Conservation (phyloP, 257 asterid species). For the Handroanthus guayacan region DNA sequence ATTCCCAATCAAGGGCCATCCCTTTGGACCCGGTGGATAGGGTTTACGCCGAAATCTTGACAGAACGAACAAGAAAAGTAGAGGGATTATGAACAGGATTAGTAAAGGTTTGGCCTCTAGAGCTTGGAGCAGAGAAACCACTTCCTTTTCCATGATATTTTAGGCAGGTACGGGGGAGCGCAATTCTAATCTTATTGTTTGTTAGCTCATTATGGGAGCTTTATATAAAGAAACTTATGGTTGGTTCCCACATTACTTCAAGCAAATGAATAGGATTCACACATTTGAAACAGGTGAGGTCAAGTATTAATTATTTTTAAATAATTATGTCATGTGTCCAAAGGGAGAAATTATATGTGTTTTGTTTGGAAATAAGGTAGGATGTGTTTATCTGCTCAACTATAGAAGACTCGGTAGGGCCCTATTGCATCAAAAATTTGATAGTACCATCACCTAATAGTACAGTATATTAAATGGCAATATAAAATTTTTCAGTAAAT, state of each 20-base stretch:
- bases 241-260: not conserved
- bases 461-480: too few species aligned
- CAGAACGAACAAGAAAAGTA: conserved; percentile 31
- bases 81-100: conserved; percentile 42
- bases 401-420: too few species aligned
- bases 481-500: too few species aligned
- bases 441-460: too few species aligned
- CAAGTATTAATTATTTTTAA: not conserved
- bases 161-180: not conserved
- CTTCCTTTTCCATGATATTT: conserved; percentile 34
- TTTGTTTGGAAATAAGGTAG: conserved; percentile 5
- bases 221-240: conserved; percentile 17
- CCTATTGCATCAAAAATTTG: too few species aligned
- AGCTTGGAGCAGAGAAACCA: conserved; percentile 30
- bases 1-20: conserved; percentile 87
- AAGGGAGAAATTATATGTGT: not conserved
- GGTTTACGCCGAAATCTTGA: conserved; percentile 51
- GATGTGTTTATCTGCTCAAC: conserved; percentile 1
- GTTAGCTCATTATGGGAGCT: conserved; percentile 26
- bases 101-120: conserved; percentile 37
- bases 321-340: not conserved
- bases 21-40: conserved; percentile 89
- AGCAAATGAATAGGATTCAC: too few species aligned
- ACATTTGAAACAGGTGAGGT: not conserved
- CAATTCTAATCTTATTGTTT: conserved; percentile 19